Evolutionary conservation across 2,329 filamentous ascomycete species (phyloP), one percentile per base, ranked within the genome.

Genomic region (Chrysosphaeria jannelii): DNA sequence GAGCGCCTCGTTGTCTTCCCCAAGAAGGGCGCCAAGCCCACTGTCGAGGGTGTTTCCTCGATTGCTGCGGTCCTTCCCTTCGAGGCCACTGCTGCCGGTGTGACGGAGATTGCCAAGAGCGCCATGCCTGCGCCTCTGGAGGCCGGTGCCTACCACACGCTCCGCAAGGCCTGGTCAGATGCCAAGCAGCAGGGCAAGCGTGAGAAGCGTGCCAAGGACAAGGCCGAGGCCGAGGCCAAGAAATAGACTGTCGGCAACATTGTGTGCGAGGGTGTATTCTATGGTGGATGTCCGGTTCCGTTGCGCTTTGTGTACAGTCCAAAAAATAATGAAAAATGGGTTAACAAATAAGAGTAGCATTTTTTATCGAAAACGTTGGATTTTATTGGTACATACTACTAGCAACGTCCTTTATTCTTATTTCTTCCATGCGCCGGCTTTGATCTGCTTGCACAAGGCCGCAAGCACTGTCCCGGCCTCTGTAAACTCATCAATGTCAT

Each of bases 1-100:
- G 65, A 70, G 46, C 76, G 78, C 46, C 59, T 97, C 45, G 90
- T 97, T 50, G 65, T 97, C 48, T 91, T 97, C 64, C 85, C 85
- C 47, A 79, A 79, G 55, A 67, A 85, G 56, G 64, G 69, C 56
- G 76, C 90, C 54, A 69, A 68, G 34, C 58, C 69, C 50, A 74
- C 74, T 47, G 72, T 81, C 67, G 66, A 85, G 53, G 38, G 53
- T 44, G 51, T 53, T 37, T 43, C 49, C 34, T 52, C 46, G 43
- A 43, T 65, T 40, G 44, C 49, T 42, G 46, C 54, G 34, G 45
- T 55, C 37, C 55, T 89, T 42, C 75, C 78, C 44, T 70, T 90
- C 50, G 52, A 51, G 48, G 59, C 67, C 51, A 48, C 57, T 42
- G 51, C 54, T 41, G 41, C 58, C 36, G 64, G 57, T 41, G 43